Percentiles rank a stretch among this genome's conserved stretches.
These are phyloP conservation scores for Komagataella kurtzmanii DNA, from an alignment of 805 yeast genomes.

Conservation along the genomic window DNA sequence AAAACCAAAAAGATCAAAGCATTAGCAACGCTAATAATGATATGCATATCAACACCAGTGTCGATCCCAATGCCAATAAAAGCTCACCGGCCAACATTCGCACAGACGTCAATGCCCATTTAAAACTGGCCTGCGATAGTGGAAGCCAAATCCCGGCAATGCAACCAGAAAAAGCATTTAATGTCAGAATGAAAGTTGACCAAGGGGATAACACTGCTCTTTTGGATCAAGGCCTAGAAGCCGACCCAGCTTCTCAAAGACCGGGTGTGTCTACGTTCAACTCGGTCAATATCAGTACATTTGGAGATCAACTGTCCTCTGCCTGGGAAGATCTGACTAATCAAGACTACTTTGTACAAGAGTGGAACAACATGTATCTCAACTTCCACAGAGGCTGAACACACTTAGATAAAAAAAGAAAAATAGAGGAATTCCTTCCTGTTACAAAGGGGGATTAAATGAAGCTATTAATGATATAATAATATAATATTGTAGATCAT, in stretches of 20 bases:
- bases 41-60: background rate
- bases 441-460: background rate
- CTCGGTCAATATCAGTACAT: background rate
- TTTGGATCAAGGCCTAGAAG: background rate
- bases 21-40: background rate
- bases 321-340: background rate
- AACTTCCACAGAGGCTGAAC: background rate
- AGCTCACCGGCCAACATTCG: background rate
- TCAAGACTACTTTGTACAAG: background rate
- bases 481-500: background rate
- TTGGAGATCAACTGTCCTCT: background rate
- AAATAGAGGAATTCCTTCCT: background rate
- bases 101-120: background rate
- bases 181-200: background rate
- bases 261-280: background rate
- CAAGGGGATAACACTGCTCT: background rate
- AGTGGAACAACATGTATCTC: background rate
- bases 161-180: background rate
- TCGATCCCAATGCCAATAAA: background rate
- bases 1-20: background rate
- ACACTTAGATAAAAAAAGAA: background rate
- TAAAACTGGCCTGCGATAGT: too few species aligned
- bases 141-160: background rate
- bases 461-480: too few species aligned
- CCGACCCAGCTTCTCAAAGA: background rate